These are phyloP conservation scores for Amanita pseudoporphyria DNA, from an alignment of 768 basidiomycete genomes.

Conservation along the genomic window DNA sequence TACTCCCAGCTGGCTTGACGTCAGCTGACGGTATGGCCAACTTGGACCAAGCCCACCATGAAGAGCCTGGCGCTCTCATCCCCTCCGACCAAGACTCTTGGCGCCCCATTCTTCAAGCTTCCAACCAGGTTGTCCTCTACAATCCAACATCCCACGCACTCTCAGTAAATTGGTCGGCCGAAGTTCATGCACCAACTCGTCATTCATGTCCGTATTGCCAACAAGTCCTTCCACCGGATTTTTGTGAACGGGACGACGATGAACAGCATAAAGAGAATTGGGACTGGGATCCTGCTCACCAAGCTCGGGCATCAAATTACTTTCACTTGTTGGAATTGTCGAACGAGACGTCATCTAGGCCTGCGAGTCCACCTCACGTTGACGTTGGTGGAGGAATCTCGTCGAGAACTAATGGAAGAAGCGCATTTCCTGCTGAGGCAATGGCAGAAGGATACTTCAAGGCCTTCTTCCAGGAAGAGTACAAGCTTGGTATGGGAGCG, in stretches of 20 bases:
- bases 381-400: constrained; percentile 8
- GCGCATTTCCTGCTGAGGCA: constrained; percentile 52
- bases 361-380: constrained; percentile 37
- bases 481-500: constrained; percentile 87
- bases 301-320: constrained; percentile 63
- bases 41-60: not conserved
- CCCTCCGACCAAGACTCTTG: constrained; percentile 33
- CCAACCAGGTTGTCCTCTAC: constrained; percentile 82
- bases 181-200: constrained; percentile 13
- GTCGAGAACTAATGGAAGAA: constrained; percentile 13
- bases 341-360: constrained; percentile 52
- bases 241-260: constrained; percentile 18
- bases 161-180: constrained; percentile 40
- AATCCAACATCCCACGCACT: constrained; percentile 80
- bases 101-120: constrained; percentile 75
- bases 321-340: constrained; percentile 69
- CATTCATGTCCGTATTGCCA: constrained; percentile 69
- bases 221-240: constrained; percentile 41
- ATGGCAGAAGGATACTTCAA: constrained; percentile 93
- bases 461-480: constrained; percentile 87
- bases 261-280: constrained; percentile 6
- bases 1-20: not conserved
- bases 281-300: constrained; percentile 31
- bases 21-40: not conserved
- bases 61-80: constrained; percentile 8